phyloP scores from a whole-genome alignment of 2,329 filamentous ascomycete genomes.

The Colletotrichum echinochloae region DNA sequence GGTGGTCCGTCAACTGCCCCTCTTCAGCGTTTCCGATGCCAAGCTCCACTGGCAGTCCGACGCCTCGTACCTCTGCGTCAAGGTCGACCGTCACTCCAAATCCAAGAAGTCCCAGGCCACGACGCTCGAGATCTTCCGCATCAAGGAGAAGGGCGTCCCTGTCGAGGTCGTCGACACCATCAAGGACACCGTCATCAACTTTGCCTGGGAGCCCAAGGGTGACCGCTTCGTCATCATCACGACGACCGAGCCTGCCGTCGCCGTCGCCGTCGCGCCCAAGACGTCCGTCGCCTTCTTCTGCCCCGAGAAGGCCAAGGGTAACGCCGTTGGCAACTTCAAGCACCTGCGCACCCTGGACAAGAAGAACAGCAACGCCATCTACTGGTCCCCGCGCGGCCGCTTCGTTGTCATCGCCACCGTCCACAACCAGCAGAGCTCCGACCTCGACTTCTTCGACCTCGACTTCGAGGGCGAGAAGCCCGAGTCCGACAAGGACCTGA shows the following conservation, averaged over 20 bases:
- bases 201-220: slow-evolving; percentile 98
- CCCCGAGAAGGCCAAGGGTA: slow-evolving; percentile 91
- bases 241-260: slow-evolving; percentile 83
- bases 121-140: slow-evolving; percentile 97
- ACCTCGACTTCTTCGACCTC: slow-evolving; percentile 97
- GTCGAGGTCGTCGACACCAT: slow-evolving; percentile 98
- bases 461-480: slow-evolving; percentile 98
- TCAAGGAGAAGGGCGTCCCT: slow-evolving; percentile 96
- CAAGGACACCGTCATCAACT: slow-evolving; percentile 99
- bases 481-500: slow-evolving; percentile 92
- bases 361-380: slow-evolving; percentile 99
- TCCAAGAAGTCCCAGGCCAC: slow-evolving; percentile 98
- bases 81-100: slow-evolving; percentile 98
- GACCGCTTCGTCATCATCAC: slow-evolving; percentile 98
- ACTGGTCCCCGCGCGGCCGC: slow-evolving; percentile 96
- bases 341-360: slow-evolving; percentile 95
- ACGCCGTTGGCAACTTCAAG: slow-evolving; percentile 91
- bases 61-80: slow-evolving; percentile 93
- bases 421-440: slow-evolving; percentile 90
- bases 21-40: slow-evolving; percentile 97
- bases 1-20: slow-evolving; percentile 91
- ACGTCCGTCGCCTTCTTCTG: slow-evolving; percentile 96
- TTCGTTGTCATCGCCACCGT: slow-evolving; percentile 97
- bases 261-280: slow-evolving; percentile 89
- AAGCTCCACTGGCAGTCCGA: slow-evolving; percentile 99